Conservation (phyloP, 352 stramenopile species). For the Blastocystis hominis region DNA sequence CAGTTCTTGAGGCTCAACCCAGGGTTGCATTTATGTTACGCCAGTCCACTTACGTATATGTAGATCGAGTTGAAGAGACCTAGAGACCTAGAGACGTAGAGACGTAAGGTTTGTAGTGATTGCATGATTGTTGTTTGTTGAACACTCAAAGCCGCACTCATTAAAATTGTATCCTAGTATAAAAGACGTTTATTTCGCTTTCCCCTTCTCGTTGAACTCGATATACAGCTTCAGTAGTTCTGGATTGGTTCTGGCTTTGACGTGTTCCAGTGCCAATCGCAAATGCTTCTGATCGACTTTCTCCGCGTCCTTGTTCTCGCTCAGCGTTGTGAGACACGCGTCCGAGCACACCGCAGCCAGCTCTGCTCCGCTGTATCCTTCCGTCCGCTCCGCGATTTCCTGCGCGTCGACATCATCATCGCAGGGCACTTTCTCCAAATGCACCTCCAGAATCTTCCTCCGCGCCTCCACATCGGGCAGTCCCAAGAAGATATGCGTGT, state of each 20-base stretch:
- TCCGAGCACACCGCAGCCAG: constrained; percentile 76
- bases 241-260: constrained; percentile 17
- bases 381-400: constrained; percentile 79
- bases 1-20: constrained; percentile 40
- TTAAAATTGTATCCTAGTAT: not conserved
- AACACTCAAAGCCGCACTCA: not conserved
- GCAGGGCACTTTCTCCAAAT: constrained; percentile 76
- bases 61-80: not conserved
- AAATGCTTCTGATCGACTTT: constrained; percentile 8
- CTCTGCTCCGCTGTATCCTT: constrained; percentile 86
- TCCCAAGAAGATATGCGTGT: constrained; percentile 81
- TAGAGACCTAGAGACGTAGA: too few relatives aligned
- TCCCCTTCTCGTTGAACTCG: constrained; percentile 1
- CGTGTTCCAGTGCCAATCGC: not conserved
- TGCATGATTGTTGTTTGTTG: not conserved
- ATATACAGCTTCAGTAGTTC: constrained; percentile 51
- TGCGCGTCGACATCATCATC: constrained; percentile 73
- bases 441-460: constrained; percentile 79
- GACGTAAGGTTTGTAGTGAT: too few relatives aligned
- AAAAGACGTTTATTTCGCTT: not conserved
- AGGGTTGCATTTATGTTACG: constrained; percentile 50
- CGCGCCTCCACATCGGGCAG: constrained; percentile 74
- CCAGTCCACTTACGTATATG: constrained; percentile 54
- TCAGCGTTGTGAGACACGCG: constrained; percentile 72
- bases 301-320: constrained; percentile 67